Percentiles rank a stretch among this genome's conserved stretches.
These are phyloP conservation scores for Saccharomycopsis synnaedendra DNA, from an alignment of 805 yeast genomes.

Conservation along the genomic window DNA sequence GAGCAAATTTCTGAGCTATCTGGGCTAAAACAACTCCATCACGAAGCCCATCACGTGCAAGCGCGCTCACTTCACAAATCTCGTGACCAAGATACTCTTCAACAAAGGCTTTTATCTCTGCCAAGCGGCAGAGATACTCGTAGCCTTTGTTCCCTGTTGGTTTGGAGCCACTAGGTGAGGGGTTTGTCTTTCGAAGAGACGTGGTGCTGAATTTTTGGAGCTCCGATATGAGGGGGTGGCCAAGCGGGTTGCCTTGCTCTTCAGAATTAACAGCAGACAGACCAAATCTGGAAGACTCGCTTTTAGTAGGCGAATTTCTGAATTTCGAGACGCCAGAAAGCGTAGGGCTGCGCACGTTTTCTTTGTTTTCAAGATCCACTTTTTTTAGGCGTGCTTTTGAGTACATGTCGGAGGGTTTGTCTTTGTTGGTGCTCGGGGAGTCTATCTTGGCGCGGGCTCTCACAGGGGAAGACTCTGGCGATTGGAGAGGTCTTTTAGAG, in stretches of 20 bases:
- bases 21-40: conserved; percentile 84
- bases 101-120: conserved; percentile 76
- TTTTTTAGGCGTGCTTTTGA: not conserved
- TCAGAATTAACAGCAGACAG: no score
- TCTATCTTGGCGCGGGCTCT: not conserved
- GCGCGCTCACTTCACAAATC: conserved; percentile 43
- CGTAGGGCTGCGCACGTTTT: not conserved
- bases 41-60: conserved; percentile 52
- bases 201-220: no score
- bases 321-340: not conserved
- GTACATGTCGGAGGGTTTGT: conserved; percentile 1
- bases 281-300: not conserved
- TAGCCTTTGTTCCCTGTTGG: conserved; percentile 31
- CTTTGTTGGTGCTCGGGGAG: conserved; percentile 3
- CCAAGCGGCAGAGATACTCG: conserved; percentile 71
- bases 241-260: no score
- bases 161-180: no score
- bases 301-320: not conserved
- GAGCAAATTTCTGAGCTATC: conserved; percentile 59
- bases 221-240: no score
- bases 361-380: not conserved
- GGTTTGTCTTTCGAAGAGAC: no score
- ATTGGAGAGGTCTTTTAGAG: not conserved
- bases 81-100: conserved; percentile 50
- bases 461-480: not conserved